phyloP scores from a whole-genome alignment of 495 filamentous ascomycete genomes.

The Penicillium maclennaniae region DNA sequence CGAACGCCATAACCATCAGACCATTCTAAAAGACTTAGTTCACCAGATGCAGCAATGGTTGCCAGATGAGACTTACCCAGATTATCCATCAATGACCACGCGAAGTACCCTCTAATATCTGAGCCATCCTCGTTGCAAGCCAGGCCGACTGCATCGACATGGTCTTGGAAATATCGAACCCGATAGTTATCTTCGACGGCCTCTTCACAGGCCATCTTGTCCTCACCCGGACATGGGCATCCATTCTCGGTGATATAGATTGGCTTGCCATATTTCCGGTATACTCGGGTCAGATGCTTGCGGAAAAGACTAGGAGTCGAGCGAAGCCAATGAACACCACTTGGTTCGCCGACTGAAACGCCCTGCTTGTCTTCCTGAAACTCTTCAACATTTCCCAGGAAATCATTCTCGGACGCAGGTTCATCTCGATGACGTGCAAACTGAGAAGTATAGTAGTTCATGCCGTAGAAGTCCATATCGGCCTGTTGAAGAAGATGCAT shows the following conservation, averaged over 20 bases:
- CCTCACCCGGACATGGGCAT: conserved; percentile 63
- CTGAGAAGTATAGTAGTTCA: conserved; percentile 75
- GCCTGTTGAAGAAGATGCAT: conserved; percentile 47
- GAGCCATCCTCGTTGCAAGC: conserved; percentile 57
- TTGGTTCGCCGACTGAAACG: conserved; percentile 60
- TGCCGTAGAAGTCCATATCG: conserved; percentile 71
- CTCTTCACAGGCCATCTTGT: conserved; percentile 53
- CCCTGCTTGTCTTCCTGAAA: conserved; percentile 57
- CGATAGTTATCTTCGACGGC: conserved; percentile 65
- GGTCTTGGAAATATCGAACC: conserved; percentile 61
- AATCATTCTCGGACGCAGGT: conserved; percentile 46
- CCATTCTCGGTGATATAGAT: conserved; percentile 76
- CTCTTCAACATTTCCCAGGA: conserved; percentile 60
- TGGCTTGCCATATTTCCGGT: conserved; percentile 62
- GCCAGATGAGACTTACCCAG: conserved; percentile 13
- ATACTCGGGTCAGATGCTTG: conserved; percentile 66
- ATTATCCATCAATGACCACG: conserved; percentile 68
- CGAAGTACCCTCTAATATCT: conserved; percentile 63
- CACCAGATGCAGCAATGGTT: neutral
- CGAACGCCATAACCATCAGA: conserved; percentile 69
- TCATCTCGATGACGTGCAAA: conserved; percentile 52
- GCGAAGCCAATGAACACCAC: conserved; percentile 64
- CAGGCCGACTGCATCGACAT: conserved; percentile 61
- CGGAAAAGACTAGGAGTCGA: conserved; percentile 59
- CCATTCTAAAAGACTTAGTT: conserved; percentile 29